Base-by-base conservation (phyloP, 257 asterid species). In the Ajuga chamaepitys region DNA sequence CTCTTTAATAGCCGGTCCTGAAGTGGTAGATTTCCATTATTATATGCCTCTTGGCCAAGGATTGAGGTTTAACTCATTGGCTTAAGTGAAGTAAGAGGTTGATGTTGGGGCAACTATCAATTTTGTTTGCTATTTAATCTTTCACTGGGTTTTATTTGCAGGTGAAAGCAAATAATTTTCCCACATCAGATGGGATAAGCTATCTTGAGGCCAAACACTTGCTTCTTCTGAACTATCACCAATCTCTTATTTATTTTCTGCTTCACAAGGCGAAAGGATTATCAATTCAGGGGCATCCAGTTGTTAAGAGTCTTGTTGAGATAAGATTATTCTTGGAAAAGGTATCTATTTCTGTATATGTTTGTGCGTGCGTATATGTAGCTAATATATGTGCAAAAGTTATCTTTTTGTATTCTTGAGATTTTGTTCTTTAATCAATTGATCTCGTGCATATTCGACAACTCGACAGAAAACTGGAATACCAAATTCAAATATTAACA, bases 121-220 rank as follows among this genome's bases (percentile, higher is more conserved):
- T 37, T 58, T 65, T n/a, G 21, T 34, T 11, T 64, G 5, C 61
- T 64, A 52, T 26, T 58, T 58, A 46, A 46, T 59, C 67, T 44
- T 30, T 58, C 41, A 5, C 7, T 18, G 35, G 38, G 24, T 55
- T 24, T 28, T 34, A 38, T 30, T 55, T 57, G 13, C 78, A 93
- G 99, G 97, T 93, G 73, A 87, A 84, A 80, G 92, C 83, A n/a
- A 76, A 76, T 69, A 70, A 78, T 61, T 80, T 83, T 44, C 92
- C 92, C 21, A 89, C 95, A 13, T 64, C 85, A 21, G 89, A 93
- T 24, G 99, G 99, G 42, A 86, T 93, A 82, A 89, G 90, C 82
- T 93, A 93, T 74, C 95, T 93, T 9, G 99, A 87, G 74, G 88
- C 88, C 14, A 89, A 93, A 74, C 89, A 93, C 82, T 74, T 89